Percentiles rank a stretch among this genome's conserved stretches.
Conservation (phyloP, 106 monocot genomes). For the Dioscorea alata region DNA sequence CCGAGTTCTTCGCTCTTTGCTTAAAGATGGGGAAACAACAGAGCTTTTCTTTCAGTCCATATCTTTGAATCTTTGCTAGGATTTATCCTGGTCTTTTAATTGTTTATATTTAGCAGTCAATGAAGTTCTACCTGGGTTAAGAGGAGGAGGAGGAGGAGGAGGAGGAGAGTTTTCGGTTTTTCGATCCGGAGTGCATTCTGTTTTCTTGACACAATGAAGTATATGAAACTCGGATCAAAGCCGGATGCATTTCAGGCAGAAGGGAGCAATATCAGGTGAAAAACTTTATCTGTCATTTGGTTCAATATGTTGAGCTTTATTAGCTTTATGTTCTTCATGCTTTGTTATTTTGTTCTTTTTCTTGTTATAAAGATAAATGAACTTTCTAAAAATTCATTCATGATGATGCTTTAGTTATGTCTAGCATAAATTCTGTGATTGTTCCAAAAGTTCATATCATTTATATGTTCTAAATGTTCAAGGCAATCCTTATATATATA, state of each 20-base stretch:
- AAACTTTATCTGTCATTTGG: no score
- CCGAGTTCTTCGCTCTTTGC: slow-evolving; percentile 27
- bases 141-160: slow-evolving; percentile 1
- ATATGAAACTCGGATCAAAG: slow-evolving; percentile 96
- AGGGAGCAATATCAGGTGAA: slow-evolving; percentile 66
- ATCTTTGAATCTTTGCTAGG: slow-evolving; percentile 7
- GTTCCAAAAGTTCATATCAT: no score
- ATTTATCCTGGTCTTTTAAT: no score
- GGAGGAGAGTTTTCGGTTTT: neutral
- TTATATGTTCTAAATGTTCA: no score
- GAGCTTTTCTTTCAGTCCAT: slow-evolving; percentile 9
- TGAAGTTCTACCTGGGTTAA: slow-evolving; percentile 1
- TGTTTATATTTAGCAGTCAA: neutral
- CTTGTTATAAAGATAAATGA: no score
- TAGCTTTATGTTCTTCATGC: no score
- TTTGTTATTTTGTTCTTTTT: no score
- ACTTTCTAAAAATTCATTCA: no score
- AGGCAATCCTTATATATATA: no score
- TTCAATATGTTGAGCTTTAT: no score
- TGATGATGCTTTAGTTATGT: no score
- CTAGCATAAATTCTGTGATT: no score
- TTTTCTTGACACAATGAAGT: slow-evolving; percentile 60
- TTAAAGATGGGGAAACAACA: slow-evolving; percentile 13
- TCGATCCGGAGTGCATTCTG: neutral
- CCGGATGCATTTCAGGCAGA: slow-evolving; percentile 78